Evolutionary conservation across 371 early-diverging fungal species (phyloP).

Genomic region (Mucor mucedo): DNA sequence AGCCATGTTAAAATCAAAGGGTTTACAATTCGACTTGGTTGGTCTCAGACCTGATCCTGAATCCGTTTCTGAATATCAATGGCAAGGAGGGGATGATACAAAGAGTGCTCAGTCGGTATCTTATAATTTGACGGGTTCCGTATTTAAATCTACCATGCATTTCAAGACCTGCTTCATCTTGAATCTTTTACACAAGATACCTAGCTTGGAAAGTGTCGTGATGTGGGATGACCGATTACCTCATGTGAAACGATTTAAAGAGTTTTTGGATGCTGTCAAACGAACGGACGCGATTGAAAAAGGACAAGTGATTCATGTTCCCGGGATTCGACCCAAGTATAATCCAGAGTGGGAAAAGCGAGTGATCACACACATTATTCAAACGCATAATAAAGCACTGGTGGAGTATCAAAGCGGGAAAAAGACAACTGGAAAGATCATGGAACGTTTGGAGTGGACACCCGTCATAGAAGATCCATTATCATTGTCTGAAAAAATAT

Average conservation of each 20-base stretch:
- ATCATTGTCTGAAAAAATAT: background rate
- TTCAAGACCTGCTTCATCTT: slow-evolving; percentile 63
- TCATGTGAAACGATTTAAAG: slow-evolving; percentile 54
- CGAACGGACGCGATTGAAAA: slow-evolving; percentile 19
- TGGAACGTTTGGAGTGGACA: slow-evolving; percentile 11
- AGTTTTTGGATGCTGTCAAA: slow-evolving; percentile 39
- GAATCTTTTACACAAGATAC: slow-evolving; percentile 50
- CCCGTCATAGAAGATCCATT: slow-evolving; percentile 11
- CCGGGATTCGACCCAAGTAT: slow-evolving; percentile 49
- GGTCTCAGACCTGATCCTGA: slow-evolving; percentile 56
- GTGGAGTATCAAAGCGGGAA: slow-evolving; percentile 11
- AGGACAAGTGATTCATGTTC: slow-evolving; percentile 46
- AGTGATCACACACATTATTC: slow-evolving; percentile 48
- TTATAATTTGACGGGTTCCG: slow-evolving; percentile 23
- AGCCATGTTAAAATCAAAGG: slow-evolving; percentile 41
- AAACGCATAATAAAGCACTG: slow-evolving; percentile 47
- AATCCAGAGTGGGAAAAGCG: slow-evolving; percentile 51
- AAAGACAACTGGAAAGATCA: slow-evolving; percentile 8
- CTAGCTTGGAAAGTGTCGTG: slow-evolving; percentile 36
- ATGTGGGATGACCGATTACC: slow-evolving; percentile 70
- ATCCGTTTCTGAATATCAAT: slow-evolving; percentile 22
- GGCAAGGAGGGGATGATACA: background rate
- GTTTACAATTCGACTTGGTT: slow-evolving; percentile 58
- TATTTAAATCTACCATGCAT: slow-evolving; percentile 57
- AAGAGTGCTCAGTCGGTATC: slow-evolving; percentile 9